Percentiles rank a stretch among this genome's conserved stretches.
These are phyloP conservation scores for Globisporangium echinulatum DNA, from an alignment of 352 stramenopile genomes.

Conservation along the genomic window DNA sequence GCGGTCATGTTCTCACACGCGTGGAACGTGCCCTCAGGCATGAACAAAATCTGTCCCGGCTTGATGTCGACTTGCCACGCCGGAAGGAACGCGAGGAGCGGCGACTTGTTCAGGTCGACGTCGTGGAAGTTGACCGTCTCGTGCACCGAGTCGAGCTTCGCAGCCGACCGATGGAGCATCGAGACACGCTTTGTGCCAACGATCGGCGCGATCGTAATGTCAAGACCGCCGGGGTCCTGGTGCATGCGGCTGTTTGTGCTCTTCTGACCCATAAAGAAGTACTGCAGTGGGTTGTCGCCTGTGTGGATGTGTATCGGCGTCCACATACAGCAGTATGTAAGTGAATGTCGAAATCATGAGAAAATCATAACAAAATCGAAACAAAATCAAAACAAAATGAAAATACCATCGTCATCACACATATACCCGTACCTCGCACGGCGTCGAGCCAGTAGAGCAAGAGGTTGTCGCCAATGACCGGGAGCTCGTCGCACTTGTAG, in stretches of 20 bases:
- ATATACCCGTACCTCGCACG: conserved; percentile 34
- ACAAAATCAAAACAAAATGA: too few relatives aligned
- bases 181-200: conserved; percentile 75
- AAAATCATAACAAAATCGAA: too few relatives aligned
- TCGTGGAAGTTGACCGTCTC: conserved; percentile 77
- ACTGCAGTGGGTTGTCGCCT: conserved; percentile 89
- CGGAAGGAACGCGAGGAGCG: conserved; percentile 83
- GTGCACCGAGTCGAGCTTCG: conserved; percentile 83
- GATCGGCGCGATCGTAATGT: conserved; percentile 93
- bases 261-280: conserved; percentile 92
- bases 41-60: conserved; percentile 91
- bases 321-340: too few relatives aligned
- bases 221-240: conserved; percentile 85
- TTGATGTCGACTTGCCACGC: conserved; percentile 85
- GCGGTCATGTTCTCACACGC: conserved; percentile 90
- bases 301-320: neutral
- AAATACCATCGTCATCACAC: conserved; percentile 1
- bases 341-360: too few relatives aligned
- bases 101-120: conserved; percentile 80
- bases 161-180: conserved; percentile 64
- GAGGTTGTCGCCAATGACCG: conserved; percentile 90
- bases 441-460: conserved; percentile 90
- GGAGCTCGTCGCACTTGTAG: conserved; percentile 82
- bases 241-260: conserved; percentile 89
- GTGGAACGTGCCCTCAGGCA: conserved; percentile 92